Conservation (phyloP, 2,329 filamentous ascomycete genomes). For the Sclerotinia borealis region DNA sequence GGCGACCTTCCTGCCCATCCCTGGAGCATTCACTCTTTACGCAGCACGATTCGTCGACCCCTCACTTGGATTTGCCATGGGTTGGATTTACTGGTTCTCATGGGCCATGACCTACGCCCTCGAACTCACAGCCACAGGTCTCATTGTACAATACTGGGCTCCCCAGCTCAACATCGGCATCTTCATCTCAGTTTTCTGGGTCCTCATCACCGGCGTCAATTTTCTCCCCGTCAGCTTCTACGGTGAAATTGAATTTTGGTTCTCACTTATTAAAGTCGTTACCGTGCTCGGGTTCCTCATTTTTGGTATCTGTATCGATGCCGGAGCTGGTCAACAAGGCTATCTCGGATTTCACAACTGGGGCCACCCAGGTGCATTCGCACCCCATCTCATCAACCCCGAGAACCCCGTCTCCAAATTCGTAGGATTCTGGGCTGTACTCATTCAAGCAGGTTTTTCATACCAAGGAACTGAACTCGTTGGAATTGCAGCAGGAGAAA, state of each 20-base stretch:
- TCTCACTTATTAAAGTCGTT: slow-evolving; percentile 70
- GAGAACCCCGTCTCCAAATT: slow-evolving; percentile 39
- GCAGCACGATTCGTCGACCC: slow-evolving; percentile 69
- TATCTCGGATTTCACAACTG: slow-evolving; percentile 56
- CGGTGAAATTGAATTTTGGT: slow-evolving; percentile 74
- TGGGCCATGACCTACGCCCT: slow-evolving; percentile 70
- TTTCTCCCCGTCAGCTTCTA: slow-evolving; percentile 67
- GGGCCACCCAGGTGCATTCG: slow-evolving; percentile 55
- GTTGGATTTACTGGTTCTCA: slow-evolving; percentile 79
- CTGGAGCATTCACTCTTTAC: slow-evolving; percentile 71
- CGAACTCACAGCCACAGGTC: slow-evolving; percentile 64
- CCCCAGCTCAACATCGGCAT: slow-evolving; percentile 57
- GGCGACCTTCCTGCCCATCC: slow-evolving; percentile 70
- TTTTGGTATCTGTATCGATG: slow-evolving; percentile 69
- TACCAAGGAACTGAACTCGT: slow-evolving; percentile 59
- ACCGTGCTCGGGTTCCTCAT: slow-evolving; percentile 71
- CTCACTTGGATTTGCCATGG: slow-evolving; percentile 69
- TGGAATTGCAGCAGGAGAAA: slow-evolving; percentile 61
- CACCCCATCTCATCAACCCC: slow-evolving; percentile 51
- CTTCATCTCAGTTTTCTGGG: slow-evolving; percentile 69
- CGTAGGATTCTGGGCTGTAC: slow-evolving; percentile 62
- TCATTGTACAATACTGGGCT: slow-evolving; percentile 74
- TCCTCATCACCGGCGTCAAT: slow-evolving; percentile 62
- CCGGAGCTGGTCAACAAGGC: slow-evolving; percentile 54
- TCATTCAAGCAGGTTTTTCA: slow-evolving; percentile 45